Base-by-base conservation (phyloP, 1,284 basidiomycete species). In the Leucoagaricus sp. region DNA sequence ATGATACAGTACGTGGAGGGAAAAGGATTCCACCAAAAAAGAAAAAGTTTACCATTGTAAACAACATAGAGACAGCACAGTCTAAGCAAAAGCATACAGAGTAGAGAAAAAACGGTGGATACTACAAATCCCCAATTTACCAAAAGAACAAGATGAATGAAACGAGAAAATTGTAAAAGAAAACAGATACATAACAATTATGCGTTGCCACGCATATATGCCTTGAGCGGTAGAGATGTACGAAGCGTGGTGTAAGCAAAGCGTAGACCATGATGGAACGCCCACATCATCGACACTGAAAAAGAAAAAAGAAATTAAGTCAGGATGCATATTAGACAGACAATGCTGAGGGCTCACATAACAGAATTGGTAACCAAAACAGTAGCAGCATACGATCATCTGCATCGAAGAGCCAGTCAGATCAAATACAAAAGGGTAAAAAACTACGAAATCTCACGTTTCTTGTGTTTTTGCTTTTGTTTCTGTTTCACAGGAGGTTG, bases 341-440 rank as follows among this genome's bases (percentile, higher is more conserved):
- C 49, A 48, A 46, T 9, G 19, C 29, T 45, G 41, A 45, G 26
- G 1, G 85, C 88, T 76, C 64, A 91, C 90, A 72, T 61, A 93
- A 71, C 29, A 97, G 78, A 61, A 96, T 92, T 2, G 95, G 95
- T 63, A 97, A 81, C 95, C 95, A 98, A 80, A 98, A 97, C 56
- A 93, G 74, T 50, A 95, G 73, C 48, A 98, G 83, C 95, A 98
- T 97, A 47, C 87, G 86, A 71, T 98, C 94, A 72, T 92, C 94
- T 93, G 65, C 23, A 63, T 38, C 38, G 42, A 45, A 7, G 53
- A 15, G 51, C 31, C 34, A 26, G 40, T 41, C 34, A 53, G 29
- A 29, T 17, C 49, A 19, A 17, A 10, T 21, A 4, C 10, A 31
- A 28, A 6, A 8, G 17, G 12, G 59, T 49, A 23, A 36, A 41